These are phyloP conservation scores for Encephalitozoon cuniculi DNA, from an alignment of 371 early-diverging fungal genomes.

Conservation along the genomic window DNA sequence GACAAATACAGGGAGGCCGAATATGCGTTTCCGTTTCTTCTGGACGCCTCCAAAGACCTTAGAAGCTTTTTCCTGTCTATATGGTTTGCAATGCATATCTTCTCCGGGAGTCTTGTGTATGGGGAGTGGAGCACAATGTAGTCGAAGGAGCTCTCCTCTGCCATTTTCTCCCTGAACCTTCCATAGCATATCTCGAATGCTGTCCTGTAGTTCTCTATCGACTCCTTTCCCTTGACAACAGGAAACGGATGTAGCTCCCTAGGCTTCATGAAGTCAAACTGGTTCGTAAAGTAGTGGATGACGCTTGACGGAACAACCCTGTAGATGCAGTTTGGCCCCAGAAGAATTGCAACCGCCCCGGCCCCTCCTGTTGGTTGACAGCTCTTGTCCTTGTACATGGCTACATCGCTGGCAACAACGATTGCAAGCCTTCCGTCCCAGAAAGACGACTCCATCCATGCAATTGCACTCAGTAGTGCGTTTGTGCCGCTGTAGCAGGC, in stretches of 20 bases:
- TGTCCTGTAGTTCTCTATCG: constrained; percentile 76
- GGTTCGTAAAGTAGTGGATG: constrained; percentile 66
- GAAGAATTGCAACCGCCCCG: constrained; percentile 79
- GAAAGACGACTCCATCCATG: constrained; percentile 80
- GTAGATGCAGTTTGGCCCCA: constrained; percentile 83
- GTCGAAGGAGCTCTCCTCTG: constrained; percentile 44
- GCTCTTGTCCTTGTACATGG: constrained; percentile 77
- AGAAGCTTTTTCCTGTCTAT: constrained; percentile 68
- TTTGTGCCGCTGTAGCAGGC: constrained; percentile 95
- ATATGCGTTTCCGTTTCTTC: constrained; percentile 89
- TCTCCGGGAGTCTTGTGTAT: constrained; percentile 67
- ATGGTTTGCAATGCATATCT: constrained; percentile 69
- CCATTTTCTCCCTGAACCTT: constrained; percentile 69
- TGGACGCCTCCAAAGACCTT: constrained; percentile 71
- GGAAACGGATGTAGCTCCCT: constrained; percentile 84
- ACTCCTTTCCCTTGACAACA: constrained; percentile 80
- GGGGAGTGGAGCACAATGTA: constrained; percentile 39
- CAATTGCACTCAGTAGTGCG: constrained; percentile 82
- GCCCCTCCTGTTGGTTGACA: constrained; percentile 88
- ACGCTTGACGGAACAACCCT: constrained; percentile 3
- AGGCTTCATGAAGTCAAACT: constrained; percentile 93
- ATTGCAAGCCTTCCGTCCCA: constrained; percentile 78
- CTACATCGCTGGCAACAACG: constrained; percentile 87
- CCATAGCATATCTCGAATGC: constrained; percentile 76
- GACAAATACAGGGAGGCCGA: constrained; percentile 80